Conservation (phyloP, 345 rosid species). For the Ceriops tagal region DNA sequence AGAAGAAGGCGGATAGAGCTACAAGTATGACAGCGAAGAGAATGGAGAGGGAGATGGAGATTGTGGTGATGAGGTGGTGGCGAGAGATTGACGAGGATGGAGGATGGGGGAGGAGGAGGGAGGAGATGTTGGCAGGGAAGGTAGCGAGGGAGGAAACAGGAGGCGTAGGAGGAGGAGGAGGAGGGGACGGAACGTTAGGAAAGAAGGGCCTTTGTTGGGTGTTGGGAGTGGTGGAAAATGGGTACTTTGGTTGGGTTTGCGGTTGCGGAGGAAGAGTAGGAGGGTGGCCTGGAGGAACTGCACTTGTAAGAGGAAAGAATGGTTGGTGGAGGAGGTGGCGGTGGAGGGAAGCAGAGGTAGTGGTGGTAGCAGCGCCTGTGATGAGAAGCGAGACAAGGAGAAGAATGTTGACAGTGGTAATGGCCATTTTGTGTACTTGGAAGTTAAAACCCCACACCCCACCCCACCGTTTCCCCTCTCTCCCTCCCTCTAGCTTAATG, state of each 20-base stretch:
- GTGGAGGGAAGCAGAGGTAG: not conserved
- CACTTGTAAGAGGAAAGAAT: slow-evolving; percentile 10
- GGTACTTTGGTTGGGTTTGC: slow-evolving; percentile 18
- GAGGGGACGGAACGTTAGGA: slow-evolving; percentile 12
- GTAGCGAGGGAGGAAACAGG: slow-evolving; percentile 32
- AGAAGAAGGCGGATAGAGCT: slow-evolving; percentile 37
- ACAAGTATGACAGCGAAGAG: slow-evolving; percentile 50
- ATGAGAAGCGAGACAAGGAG: not conserved
- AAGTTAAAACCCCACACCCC: not conserved
- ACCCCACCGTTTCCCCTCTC: too few relatives aligned
- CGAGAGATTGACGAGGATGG: slow-evolving; percentile 26
- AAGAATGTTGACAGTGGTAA: not conserved
- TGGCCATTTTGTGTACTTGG: not conserved
- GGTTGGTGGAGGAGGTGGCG: slow-evolving; percentile 31
- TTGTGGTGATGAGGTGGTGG: slow-evolving; percentile 26
- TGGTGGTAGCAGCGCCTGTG: not conserved
- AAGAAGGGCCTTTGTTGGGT: slow-evolving; percentile 20
- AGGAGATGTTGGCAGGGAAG: slow-evolving; percentile 90
- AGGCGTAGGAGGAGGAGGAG: slow-evolving; percentile 30
- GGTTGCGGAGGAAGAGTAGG: slow-evolving; percentile 13
- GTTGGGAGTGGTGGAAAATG: slow-evolving; percentile 15
- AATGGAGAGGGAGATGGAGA: slow-evolving; percentile 52
- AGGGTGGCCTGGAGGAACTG: slow-evolving; percentile 11
- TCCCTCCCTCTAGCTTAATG: not conserved
- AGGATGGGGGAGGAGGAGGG: slow-evolving; percentile 62